Conservation (phyloP, 2,329 filamentous ascomycete genomes). For the Cryoendolithus antarcticus region DNA sequence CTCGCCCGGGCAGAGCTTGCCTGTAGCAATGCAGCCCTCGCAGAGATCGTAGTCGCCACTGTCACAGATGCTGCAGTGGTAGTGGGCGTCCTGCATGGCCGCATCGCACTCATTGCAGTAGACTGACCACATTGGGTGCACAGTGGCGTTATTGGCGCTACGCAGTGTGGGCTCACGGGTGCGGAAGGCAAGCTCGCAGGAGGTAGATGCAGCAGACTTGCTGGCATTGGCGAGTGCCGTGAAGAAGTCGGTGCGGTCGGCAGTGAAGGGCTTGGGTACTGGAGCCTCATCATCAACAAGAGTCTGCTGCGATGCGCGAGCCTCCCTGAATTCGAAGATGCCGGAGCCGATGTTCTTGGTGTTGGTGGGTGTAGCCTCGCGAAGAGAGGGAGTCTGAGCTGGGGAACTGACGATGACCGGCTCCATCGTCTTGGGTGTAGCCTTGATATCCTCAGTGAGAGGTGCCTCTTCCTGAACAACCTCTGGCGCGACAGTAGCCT, state of each 20-base stretch:
- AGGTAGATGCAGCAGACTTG: constrained; percentile 13
- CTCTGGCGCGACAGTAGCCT: constrained; percentile 21
- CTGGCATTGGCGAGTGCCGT: constrained; percentile 7
- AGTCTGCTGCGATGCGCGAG: constrained; percentile 20
- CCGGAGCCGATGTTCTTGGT: constrained; percentile 15
- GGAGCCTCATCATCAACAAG: constrained; percentile 27
- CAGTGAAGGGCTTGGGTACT: constrained; percentile 28
- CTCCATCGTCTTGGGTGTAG: constrained; percentile 8
- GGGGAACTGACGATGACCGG: constrained; percentile 13
- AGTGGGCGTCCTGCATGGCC: constrained; percentile 70
- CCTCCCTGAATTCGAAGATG: constrained; percentile 27
- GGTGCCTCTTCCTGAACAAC: constrained; percentile 6
- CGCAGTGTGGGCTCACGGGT: constrained; percentile 23
- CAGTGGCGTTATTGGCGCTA: constrained; percentile 23
- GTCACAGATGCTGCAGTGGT: constrained; percentile 89
- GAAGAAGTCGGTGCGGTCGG: constrained; percentile 14
- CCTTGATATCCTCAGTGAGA: constrained; percentile 1
- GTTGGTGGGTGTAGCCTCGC: constrained; percentile 17
- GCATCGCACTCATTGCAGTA: constrained; percentile 86
- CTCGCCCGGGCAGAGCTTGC: constrained; percentile 63
- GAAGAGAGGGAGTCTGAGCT: constrained; percentile 8
- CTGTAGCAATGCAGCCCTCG: constrained; percentile 60
- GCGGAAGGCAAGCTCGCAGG: constrained; percentile 26
- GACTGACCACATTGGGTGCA: constrained; percentile 55
- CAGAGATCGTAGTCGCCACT: constrained; percentile 92